Conservation (phyloP, 2,329 filamentous ascomycete species). For the Penicillium sp. region DNA sequence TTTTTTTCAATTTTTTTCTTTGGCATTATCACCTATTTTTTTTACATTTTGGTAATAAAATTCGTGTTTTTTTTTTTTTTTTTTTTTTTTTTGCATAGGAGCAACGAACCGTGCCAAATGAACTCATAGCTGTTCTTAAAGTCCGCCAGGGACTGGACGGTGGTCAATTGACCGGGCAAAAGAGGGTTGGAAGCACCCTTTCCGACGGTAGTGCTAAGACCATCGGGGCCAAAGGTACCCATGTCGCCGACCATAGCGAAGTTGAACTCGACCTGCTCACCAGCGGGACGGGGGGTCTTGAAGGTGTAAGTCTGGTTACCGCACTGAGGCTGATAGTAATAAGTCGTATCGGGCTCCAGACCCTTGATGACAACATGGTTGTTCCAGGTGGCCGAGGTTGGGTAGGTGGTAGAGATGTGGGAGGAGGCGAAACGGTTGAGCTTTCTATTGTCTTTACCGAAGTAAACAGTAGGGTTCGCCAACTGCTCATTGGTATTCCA, state of each 20-base stretch:
- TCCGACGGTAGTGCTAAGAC: conserved; percentile 5
- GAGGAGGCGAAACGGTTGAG: conserved; percentile 22
- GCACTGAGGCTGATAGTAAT: conserved; percentile 26
- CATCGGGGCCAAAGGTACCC: conserved; percentile 10
- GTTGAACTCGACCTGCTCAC: conserved; percentile 22
- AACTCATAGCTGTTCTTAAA: not conserved
- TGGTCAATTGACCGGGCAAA: not conserved
- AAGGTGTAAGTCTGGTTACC: conserved; percentile 22
- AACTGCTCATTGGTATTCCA: conserved; percentile 41
- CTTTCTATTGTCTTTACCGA: conserved; percentile 25
- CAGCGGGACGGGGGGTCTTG: conserved; percentile 20
- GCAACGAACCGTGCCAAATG: not conserved
- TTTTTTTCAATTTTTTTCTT: no score
- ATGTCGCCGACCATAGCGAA: conserved; percentile 17
- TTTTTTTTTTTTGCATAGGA: not conserved
- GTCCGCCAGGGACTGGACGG: not conserved
- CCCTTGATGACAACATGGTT: conserved; percentile 27
- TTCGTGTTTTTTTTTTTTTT: no score
- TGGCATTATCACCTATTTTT: no score
- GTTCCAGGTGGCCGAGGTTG: conserved; percentile 18
- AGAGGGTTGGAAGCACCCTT: not conserved
- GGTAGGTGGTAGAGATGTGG: conserved; percentile 17
- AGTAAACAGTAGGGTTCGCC: conserved; percentile 31
- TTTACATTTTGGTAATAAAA: no score
- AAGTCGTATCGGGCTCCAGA: conserved; percentile 25